Evolutionary conservation across 306 rosid genomes (phyloP).

Genomic region (Begonia masoniana): DNA sequence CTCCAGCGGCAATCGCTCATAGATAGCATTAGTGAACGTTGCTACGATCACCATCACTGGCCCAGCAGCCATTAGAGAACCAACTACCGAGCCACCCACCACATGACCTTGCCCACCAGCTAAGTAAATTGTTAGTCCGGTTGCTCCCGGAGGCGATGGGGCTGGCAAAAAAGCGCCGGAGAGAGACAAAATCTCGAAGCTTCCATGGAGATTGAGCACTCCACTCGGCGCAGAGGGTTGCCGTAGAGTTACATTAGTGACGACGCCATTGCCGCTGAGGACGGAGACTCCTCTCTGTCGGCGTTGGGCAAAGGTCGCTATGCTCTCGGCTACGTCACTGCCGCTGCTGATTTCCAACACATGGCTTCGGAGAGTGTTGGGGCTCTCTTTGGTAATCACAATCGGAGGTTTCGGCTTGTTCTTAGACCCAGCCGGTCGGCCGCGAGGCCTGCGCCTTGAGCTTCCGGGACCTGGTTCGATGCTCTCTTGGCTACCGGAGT

Average conservation of each 20-base stretch:
- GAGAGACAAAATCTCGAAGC: slow-evolving; percentile 63
- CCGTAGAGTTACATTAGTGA: slow-evolving; percentile 50
- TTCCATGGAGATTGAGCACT: slow-evolving; percentile 39
- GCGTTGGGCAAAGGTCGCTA: slow-evolving; percentile 47
- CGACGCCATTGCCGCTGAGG: slow-evolving; percentile 61
- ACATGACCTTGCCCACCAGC: slow-evolving; percentile 74
- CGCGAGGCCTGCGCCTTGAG: slow-evolving; percentile 52
- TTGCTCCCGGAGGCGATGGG: slow-evolving; percentile 63
- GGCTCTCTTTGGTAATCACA: slow-evolving; percentile 47
- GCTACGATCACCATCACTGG: slow-evolving; percentile 73
- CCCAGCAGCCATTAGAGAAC: slow-evolving; percentile 55
- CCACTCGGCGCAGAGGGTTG: slow-evolving; percentile 53
- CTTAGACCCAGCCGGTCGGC: slow-evolving; percentile 77
- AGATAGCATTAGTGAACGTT: slow-evolving; percentile 62
- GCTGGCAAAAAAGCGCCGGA: slow-evolving; percentile 70
- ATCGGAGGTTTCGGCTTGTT: slow-evolving; percentile 73
- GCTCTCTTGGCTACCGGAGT: slow-evolving; percentile 19
- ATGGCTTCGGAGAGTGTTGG: slow-evolving; percentile 70
- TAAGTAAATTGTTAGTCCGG: slow-evolving; percentile 47
- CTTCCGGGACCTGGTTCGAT: slow-evolving; percentile 24
- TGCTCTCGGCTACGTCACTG: slow-evolving; percentile 45
- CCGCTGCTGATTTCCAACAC: slow-evolving; percentile 63
- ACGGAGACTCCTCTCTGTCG: slow-evolving; percentile 79
- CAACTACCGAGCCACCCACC: slow-evolving; percentile 60
- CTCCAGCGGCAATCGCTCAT: slow-evolving; percentile 57